A percentile compares a stretch with the other conserved stretches of the same genome.
Evolutionary conservation across 1,284 basidiomycete genomes (phyloP).

Genomic region (Thelephora terrestris): DNA sequence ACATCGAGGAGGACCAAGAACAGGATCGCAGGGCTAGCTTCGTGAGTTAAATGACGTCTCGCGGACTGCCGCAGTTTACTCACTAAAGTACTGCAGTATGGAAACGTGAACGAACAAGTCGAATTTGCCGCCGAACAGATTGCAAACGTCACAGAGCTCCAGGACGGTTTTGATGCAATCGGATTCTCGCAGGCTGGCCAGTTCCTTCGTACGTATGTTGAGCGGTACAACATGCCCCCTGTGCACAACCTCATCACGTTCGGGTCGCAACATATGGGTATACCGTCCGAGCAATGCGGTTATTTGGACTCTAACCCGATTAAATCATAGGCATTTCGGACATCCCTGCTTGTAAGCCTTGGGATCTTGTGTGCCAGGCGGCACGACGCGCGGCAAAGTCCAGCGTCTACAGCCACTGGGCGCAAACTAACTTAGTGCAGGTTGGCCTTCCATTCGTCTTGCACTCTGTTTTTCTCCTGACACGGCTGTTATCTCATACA

Average conservation of each 20-base stretch:
- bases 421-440: conserved; percentile 75
- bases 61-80: not conserved
- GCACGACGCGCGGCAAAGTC: conserved; percentile 63
- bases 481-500: conserved; percentile 18
- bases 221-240: conserved; percentile 72
- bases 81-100: conserved; percentile 45
- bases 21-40: conserved; percentile 74
- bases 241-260: conserved; percentile 86
- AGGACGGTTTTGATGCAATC: conserved; percentile 78
- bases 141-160: conserved; percentile 55
- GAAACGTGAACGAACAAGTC: conserved; percentile 70
- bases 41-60: conserved; percentile 36
- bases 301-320: not conserved
- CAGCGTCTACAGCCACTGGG: conserved; percentile 78
- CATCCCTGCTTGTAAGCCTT: conserved; percentile 60
- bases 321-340: conserved; percentile 42
- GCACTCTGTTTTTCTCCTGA: not conserved
- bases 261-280: conserved; percentile 76
- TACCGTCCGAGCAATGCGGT: not conserved
- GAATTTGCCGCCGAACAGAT: conserved; percentile 61
- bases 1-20: conserved; percentile 55
- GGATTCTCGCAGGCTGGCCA: conserved; percentile 61
- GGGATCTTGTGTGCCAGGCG: conserved; percentile 69
- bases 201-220: conserved; percentile 84
- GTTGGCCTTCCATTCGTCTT: conserved; percentile 26